phyloP scores from a whole-genome alignment of 176 grass and related monocot species.

The Echinochloa phyllopogon region DNA sequence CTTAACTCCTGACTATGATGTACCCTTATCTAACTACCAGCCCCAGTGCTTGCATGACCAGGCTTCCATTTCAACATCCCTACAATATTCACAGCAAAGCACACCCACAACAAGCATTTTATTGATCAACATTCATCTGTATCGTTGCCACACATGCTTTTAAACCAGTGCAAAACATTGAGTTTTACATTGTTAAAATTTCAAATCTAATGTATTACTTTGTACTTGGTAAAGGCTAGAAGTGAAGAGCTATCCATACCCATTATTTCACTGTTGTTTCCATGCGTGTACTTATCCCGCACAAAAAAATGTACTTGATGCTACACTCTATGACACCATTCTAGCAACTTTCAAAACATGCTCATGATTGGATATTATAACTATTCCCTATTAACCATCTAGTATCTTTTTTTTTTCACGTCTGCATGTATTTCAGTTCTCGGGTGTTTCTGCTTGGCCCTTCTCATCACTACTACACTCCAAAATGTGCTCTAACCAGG shows the following conservation, averaged over 20 bases:
- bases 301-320: not conserved
- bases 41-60: not conserved
- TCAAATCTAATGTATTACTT: not conserved
- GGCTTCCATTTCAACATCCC: not conserved
- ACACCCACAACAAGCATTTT: not conserved
- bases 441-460: conserved; percentile 96
- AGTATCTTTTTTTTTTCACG: not conserved
- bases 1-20: not conserved
- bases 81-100: not conserved
- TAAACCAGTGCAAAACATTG: not conserved
- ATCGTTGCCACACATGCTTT: not conserved
- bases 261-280: conserved; percentile 1
- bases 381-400: conserved; percentile 19
- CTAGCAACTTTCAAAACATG: not conserved
- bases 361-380: not conserved
- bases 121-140: not conserved
- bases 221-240: conserved; percentile 10
- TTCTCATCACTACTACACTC: conserved; percentile 97
- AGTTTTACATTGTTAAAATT: not conserved
- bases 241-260: not conserved
- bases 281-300: not conserved
- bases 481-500: conserved; percentile 88
- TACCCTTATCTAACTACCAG: not conserved
- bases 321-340: not conserved
- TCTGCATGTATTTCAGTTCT: conserved; percentile 66